Conservation (phyloP, 352 stramenopile genomes). For the Globisporangium uncinulatum region DNA sequence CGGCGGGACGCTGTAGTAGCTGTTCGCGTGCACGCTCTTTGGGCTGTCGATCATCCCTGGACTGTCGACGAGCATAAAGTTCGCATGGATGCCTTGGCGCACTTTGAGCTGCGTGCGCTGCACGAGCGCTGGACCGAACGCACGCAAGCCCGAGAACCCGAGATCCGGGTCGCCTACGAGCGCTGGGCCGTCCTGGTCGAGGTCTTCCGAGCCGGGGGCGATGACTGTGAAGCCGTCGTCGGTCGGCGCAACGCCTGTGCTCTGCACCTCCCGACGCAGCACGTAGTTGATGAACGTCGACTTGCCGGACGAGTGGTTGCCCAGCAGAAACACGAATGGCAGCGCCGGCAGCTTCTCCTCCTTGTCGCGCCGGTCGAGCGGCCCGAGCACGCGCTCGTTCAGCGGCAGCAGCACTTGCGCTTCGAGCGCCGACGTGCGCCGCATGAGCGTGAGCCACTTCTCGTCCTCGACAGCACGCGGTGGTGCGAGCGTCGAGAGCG, state of each 20-base stretch:
- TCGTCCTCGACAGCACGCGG: slow-evolving; percentile 33
- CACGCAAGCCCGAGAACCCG: slow-evolving; percentile 93
- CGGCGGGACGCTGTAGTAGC: slow-evolving; percentile 36
- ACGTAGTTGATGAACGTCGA: slow-evolving; percentile 99
- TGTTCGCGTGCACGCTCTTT: slow-evolving; percentile 58
- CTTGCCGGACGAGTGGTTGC: slow-evolving; percentile 99
- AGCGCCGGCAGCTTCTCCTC: slow-evolving; percentile 91
- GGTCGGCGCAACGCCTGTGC: slow-evolving; percentile 98
- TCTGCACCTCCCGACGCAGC: slow-evolving; percentile 94
- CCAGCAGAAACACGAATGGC: slow-evolving; percentile 98
- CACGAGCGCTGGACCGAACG: slow-evolving; percentile 96
- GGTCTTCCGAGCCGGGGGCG: slow-evolving; percentile 92
- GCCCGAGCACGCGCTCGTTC: slow-evolving; percentile 82
- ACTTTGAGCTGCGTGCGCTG: slow-evolving; percentile 99
- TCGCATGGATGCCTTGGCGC: slow-evolving; percentile 87
- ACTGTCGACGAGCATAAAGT: slow-evolving; percentile 99
- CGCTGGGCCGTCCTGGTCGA: slow-evolving; percentile 95
- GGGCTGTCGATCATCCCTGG: slow-evolving; percentile 99
- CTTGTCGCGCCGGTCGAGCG: slow-evolving; percentile 85
- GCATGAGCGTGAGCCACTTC: slow-evolving; percentile 84
- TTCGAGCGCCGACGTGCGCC: slow-evolving; percentile 72
- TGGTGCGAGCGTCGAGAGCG: background rate
- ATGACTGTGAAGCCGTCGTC: slow-evolving; percentile 99
- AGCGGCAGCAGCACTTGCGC: slow-evolving; percentile 67
- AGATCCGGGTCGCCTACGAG: slow-evolving; percentile 97